Conservation (phyloP, 176 grass and related monocot genomes). For the Aegilops longissima region DNA sequence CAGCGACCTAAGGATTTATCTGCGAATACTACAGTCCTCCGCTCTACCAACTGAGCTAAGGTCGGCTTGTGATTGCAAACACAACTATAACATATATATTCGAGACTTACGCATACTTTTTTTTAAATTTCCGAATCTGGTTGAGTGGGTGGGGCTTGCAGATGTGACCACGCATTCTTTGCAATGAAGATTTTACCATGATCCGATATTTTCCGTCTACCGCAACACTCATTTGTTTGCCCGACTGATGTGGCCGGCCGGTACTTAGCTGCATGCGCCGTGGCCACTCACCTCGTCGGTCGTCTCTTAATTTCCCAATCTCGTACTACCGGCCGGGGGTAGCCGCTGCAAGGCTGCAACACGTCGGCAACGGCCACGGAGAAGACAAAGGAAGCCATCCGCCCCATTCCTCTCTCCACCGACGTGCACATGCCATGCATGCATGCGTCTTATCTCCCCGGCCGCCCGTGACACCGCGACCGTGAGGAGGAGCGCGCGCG, state of each 20-base stretch:
- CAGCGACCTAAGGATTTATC: constrained; percentile 89
- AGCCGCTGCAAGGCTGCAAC: background rate
- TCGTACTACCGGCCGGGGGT: too few relatives aligned
- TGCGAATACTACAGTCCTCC: constrained; percentile 86
- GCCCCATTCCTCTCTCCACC: background rate
- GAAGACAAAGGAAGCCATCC: constrained; percentile 1
- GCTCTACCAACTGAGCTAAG: constrained; percentile 99
- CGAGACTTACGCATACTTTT: too few relatives aligned
- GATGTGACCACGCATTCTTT: too few relatives aligned
- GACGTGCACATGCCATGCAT: constrained; percentile 11
- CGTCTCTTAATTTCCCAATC: too few relatives aligned
- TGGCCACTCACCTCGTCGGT: too few relatives aligned
- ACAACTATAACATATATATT: accelerated
- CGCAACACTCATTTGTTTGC: too few relatives aligned
- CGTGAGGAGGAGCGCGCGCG: background rate
- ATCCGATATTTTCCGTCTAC: too few relatives aligned
- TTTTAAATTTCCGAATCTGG: too few relatives aligned
- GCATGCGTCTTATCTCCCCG: background rate
- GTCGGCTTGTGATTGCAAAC: background rate
- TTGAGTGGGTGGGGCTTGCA: too few relatives aligned
- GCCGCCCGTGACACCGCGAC: background rate
- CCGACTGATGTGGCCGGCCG: too few relatives aligned
- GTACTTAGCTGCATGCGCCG: too few relatives aligned
- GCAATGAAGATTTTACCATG: too few relatives aligned
- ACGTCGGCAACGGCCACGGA: background rate